Evolutionary conservation across 768 basidiomycete genomes (phyloP), one percentile per base, ranked within the genome.

Genomic region (Pisolithus microcarpus): DNA sequence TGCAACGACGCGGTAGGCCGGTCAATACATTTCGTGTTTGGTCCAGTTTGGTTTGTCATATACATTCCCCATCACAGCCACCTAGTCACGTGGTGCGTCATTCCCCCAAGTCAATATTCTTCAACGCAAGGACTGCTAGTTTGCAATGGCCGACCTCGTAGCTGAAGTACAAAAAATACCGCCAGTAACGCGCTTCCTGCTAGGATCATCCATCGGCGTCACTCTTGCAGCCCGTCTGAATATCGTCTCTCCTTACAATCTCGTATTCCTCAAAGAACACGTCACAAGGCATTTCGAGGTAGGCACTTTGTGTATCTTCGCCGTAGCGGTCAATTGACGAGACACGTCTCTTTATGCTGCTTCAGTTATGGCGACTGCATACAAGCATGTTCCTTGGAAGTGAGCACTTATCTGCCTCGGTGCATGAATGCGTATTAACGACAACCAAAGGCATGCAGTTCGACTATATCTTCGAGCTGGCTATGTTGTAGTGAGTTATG

Each of bases 101-200:
- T 30, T 9, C 30, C 9, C 10, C 30, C 30, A 30, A 30, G 38
- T 40, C n/a, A 9, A 2, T n/a, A 39, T 2, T 23, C 21, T 23
- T 26, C 18, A 30, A 30, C 10, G 10, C 30, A 8, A 30, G 30
- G 8, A 30, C 10, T 30, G 30, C 30, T 7, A 3, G 21, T 2
- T 2, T 50, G 52, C 47, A n/a, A 80, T 80, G 79, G 68, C 75
- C 46, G 68, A 71, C 16, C 60, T 82, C 36, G 21, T 75, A 3
- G 72, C 77, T 19, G 85, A 91, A 70, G 66, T 91, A 48, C 79
- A 74, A 58, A 91, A 89, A 70, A 87, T 92, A 1, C 90, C 91
- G 0, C 85, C 85, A 31, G 84, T 93, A 36, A 91, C 91, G 5
- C 80, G 91, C 30, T 80, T 83, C 50, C 64, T 89, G 6, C 74